Conservation (phyloP, 2,329 filamentous ascomycete species). For the Tricladium varicosporioides region DNA sequence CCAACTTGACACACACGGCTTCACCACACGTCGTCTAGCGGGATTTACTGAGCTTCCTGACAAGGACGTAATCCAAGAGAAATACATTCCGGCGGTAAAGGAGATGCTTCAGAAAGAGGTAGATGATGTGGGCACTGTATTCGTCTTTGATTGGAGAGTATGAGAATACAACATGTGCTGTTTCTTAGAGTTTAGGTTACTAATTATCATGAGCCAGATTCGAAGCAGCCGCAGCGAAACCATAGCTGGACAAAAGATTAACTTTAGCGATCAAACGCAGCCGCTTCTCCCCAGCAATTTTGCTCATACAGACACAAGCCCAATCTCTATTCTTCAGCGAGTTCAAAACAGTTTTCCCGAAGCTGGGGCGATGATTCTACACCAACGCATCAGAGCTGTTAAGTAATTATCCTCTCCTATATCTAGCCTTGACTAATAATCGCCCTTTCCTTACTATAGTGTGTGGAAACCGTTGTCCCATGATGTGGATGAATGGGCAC, state of each 20-base stretch:
- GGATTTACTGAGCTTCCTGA: neutral
- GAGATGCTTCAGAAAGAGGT: slow-evolving; percentile 1
- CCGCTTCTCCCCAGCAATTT: neutral
- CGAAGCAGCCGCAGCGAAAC: neutral
- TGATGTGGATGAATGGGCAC: neutral
- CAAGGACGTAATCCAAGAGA: neutral
- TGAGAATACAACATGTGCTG: neutral
- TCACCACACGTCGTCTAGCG: neutral
- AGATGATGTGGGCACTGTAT: slow-evolving; percentile 3
- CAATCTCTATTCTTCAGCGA: neutral
- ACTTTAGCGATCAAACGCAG: neutral
- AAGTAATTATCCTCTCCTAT: neutral
- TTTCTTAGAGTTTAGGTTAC: neutral
- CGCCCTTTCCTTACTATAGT: neutral
- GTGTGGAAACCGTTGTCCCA: neutral
- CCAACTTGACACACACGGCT: slow-evolving; percentile 8
- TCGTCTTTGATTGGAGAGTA: slow-evolving; percentile 9
- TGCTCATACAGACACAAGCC: neutral
- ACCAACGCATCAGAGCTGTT: neutral
- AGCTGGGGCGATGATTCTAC: neutral
- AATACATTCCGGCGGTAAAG: slow-evolving; percentile 3
- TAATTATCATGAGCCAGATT: neutral
- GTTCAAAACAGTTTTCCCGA: neutral
- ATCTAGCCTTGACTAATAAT: neutral
- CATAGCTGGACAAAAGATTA: neutral